phyloP scores from a whole-genome alignment of 176 grass and related monocot genomes.

The Aegilops sharonensis region DNA sequence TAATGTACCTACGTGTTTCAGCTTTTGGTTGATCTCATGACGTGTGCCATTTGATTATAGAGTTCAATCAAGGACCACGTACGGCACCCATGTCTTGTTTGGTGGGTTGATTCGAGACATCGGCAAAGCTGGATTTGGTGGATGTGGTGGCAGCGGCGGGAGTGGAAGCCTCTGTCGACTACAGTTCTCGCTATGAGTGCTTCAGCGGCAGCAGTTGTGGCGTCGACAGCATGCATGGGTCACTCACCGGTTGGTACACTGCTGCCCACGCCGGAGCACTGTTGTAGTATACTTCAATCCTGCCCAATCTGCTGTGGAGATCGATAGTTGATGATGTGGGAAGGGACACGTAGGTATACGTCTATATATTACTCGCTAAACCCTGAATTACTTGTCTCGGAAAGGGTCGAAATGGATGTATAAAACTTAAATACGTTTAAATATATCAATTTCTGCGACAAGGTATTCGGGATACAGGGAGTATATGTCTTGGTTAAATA shows the following conservation, averaged over 20 bases:
- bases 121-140: not conserved
- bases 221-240: not conserved
- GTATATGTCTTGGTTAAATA: not conserved
- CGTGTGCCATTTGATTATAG: not conserved
- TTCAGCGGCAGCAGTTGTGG: not conserved
- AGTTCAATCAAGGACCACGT: not conserved
- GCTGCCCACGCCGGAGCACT: not conserved
- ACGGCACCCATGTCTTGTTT: not conserved
- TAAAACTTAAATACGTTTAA: too few relatives aligned
- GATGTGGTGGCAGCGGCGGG: not conserved
- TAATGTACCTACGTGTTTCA: too few relatives aligned
- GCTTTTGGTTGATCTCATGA: not conserved
- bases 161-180: not conserved
- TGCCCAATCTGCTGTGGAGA: not conserved
- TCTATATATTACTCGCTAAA: not conserved
- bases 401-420: too few relatives aligned
- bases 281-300: not conserved
- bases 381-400: too few relatives aligned
- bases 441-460: too few relatives aligned
- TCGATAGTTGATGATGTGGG: not conserved
- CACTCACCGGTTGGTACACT: not conserved
- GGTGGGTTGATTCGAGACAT: not conserved
- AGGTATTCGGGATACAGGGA: too few relatives aligned
- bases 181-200: not conserved
- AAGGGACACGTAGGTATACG: too few relatives aligned